Base-by-base conservation (phyloP, 2,329 filamentous ascomycete species). In the Penicillium sp. region DNA sequence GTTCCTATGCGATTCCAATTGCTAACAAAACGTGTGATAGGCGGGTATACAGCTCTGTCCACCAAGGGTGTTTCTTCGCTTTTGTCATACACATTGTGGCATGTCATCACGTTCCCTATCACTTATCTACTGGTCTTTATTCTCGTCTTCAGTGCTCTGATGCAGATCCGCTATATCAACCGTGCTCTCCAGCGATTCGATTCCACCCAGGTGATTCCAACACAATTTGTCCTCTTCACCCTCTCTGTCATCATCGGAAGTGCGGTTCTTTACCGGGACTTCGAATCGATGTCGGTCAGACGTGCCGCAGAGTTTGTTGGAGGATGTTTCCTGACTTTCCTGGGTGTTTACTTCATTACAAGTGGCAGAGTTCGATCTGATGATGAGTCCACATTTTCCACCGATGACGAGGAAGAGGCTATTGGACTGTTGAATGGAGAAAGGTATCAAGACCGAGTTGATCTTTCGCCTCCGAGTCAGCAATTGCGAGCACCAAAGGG, bases 131-230 rank as follows among this genome's bases (percentile, higher is more conserved):
- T 99, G n/a, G 73, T 94, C 8, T 78, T 89, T 47, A 82, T 97
- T 45, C 82, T 99, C 23, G 81, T 94, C 16, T 83, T 79, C 42
- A 97, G 93, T 1, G 94, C 94, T 6, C 80, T 99, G 55, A 92
- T 97, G 89, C 94, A 99, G 76, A 93, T 99, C 65, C 93, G 91
- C 70, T 99, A 97, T 70, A 84, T 99, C 71, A 99, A 97, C 77
- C 90, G 85, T 48, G 87, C 88, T 1, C 80, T 99, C 48, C 92
- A 97, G 71, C 87, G 90, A 43, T 99, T 97, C 77, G 91, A 97
- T 73, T 96, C 94, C 6, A 99, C 94, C 0, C 92, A 97, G 71
- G 94, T 99, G 63, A 99, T 99, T 59, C 94, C 94, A 0, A 94
- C 94, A 13, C 94, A 99, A 68, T 99, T 99, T 66, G 94, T 99